A percentile compares a stretch with the other conserved stretches of the same genome.
These are phyloP conservation scores for Amauroascus niger DNA, from an alignment of 2,329 filamentous ascomycete genomes.

Conservation along the genomic window DNA sequence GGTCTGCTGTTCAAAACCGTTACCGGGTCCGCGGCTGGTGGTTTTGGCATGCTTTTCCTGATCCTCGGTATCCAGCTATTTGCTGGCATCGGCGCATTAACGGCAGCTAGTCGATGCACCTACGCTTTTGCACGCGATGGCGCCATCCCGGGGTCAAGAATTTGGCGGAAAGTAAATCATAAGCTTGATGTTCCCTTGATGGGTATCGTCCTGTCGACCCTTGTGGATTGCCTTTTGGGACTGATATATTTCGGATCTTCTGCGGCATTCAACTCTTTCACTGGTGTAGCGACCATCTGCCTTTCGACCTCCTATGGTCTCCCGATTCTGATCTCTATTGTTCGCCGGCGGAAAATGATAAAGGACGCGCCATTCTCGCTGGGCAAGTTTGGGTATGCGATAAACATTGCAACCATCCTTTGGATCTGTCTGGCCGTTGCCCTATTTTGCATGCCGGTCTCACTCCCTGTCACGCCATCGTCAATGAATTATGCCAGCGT, in stretches of 20 bases:
- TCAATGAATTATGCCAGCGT: conserved; percentile 60
- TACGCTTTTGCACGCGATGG: conserved; percentile 69
- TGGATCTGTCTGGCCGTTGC: conserved; percentile 64
- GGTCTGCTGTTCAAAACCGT: conserved; percentile 65
- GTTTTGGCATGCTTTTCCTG: conserved; percentile 65
- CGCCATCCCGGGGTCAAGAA: conserved; percentile 58
- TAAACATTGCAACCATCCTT: conserved; percentile 57
- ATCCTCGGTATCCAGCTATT: conserved; percentile 69
- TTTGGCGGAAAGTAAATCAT: conserved; percentile 58
- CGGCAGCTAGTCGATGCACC: conserved; percentile 62
- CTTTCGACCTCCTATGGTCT: conserved; percentile 65
- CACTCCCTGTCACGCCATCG: conserved; percentile 46
- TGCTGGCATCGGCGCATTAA: conserved; percentile 64
- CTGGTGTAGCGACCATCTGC: conserved; percentile 69
- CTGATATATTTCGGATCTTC: conserved; percentile 70
- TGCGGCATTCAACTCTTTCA: conserved; percentile 71
- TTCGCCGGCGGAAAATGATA: conserved; percentile 58
- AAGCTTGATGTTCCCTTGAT: conserved; percentile 59
- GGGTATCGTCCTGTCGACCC: conserved; percentile 58
- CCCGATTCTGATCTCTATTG: conserved; percentile 61
- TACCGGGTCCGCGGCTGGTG: conserved; percentile 61
- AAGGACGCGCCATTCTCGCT: conserved; percentile 57
- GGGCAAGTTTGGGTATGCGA: conserved; percentile 56
- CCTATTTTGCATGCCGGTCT: conserved; percentile 66
- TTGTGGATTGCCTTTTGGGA: conserved; percentile 60